A percentile compares a stretch with the other conserved stretches of the same genome.
These are phyloP conservation scores for Endotrypanum monterogeii DNA, from an alignment of 208 protist species.

Conservation along the genomic window DNA sequence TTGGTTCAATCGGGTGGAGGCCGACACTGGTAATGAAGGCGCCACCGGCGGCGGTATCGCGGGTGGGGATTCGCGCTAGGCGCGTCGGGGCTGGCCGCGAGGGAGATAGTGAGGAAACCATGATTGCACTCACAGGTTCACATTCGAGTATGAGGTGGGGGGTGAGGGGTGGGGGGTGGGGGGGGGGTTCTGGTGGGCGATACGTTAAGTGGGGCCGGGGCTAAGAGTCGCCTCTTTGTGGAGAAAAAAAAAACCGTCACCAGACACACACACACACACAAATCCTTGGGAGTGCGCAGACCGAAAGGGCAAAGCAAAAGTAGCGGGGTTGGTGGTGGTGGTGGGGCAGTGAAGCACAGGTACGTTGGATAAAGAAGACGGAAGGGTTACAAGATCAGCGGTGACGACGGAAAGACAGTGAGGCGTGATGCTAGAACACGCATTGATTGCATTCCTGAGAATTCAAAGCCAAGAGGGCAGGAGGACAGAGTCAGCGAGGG, in stretches of 20 bases:
- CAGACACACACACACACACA: not conserved
- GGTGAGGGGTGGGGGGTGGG: not conserved
- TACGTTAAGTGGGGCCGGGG: too few relatives aligned
- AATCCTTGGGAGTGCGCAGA: too few relatives aligned
- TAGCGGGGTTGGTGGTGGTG: too few relatives aligned
- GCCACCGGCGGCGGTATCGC: not conserved
- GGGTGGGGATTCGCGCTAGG: not conserved
- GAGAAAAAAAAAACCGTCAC: too few relatives aligned
- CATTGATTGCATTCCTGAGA: too few relatives aligned
- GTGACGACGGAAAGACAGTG: too few relatives aligned
- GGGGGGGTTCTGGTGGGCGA: not conserved
- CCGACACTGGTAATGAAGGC: conserved; percentile 36
- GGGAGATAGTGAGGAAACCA: not conserved
- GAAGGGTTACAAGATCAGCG: too few relatives aligned
- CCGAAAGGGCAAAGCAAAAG: too few relatives aligned
- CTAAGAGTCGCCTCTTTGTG: too few relatives aligned
- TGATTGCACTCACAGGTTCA: not conserved
- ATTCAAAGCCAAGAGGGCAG: not conserved
- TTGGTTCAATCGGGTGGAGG: conserved; percentile 43
- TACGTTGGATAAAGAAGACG: too few relatives aligned
- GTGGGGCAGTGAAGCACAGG: too few relatives aligned
- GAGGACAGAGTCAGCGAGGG: conserved; percentile 7
- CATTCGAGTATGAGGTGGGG: not conserved
- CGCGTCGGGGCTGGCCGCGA: not conserved
- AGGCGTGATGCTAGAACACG: too few relatives aligned